phyloP scores from a whole-genome alignment of 257 asterid genomes.

The Solanum piurae region DNA sequence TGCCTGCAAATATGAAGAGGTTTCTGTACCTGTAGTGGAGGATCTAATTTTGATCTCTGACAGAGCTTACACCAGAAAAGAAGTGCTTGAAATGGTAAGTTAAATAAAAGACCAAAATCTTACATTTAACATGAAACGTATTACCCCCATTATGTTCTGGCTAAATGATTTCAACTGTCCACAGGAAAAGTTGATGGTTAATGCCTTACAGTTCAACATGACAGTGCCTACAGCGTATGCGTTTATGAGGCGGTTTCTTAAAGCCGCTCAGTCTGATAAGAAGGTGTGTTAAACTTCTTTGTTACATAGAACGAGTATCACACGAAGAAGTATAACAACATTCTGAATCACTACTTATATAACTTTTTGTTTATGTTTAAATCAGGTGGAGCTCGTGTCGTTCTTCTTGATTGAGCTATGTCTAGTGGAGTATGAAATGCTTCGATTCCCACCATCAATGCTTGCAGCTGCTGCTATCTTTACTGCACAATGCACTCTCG shows the following conservation, averaged over 20 bases:
- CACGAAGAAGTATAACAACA: neutral
- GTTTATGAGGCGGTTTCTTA: slow-evolving; percentile 75
- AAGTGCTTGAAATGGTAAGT: slow-evolving; percentile 78
- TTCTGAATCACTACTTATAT: neutral
- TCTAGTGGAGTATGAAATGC: slow-evolving; percentile 78
- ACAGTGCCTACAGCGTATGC: slow-evolving; percentile 78
- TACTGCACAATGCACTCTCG: slow-evolving; percentile 59
- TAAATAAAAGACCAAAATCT: neutral
- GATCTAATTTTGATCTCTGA: slow-evolving; percentile 84
- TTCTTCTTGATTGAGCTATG: slow-evolving; percentile 73
- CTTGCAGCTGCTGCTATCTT: slow-evolving; percentile 90
- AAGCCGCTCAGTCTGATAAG: slow-evolving; percentile 70
- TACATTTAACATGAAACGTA: neutral
- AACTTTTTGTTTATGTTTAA: neutral
- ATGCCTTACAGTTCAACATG: slow-evolving; percentile 63
- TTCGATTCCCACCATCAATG: slow-evolving; percentile 62
- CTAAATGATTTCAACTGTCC: neutral
- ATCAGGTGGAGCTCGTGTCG: slow-evolving; percentile 64
- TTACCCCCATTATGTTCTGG: neutral
- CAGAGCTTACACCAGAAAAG: slow-evolving; percentile 65
- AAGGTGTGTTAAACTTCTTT: slow-evolving; percentile 29
- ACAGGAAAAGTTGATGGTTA: slow-evolving; percentile 79
- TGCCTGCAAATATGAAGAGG: slow-evolving; percentile 96
- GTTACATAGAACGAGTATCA: neutral
- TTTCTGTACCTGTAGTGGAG: slow-evolving; percentile 89